Conservation (phyloP, 2,329 filamentous ascomycete genomes). For the Colletotrichum spinosum region DNA sequence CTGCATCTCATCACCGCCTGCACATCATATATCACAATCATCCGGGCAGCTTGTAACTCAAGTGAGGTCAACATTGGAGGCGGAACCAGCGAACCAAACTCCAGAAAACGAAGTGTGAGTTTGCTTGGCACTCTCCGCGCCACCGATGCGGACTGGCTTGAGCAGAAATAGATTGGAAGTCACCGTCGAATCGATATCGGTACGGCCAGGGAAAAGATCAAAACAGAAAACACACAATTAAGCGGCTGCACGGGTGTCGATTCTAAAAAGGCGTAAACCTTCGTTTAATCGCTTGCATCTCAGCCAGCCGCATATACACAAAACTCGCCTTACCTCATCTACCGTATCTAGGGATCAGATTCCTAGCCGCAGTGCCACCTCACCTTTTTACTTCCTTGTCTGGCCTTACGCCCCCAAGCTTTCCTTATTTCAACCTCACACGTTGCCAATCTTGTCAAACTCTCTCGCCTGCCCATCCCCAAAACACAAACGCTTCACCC, state of each 20-base stretch:
- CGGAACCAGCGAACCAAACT: slow-evolving; percentile 4
- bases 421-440: slow-evolving; percentile 38
- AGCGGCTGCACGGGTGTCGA: slow-evolving; percentile 20
- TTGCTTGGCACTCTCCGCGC: slow-evolving; percentile 9
- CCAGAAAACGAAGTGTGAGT: not conserved
- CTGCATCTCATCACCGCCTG: slow-evolving; percentile 5
- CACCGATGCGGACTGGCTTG: slow-evolving; percentile 8
- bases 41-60: slow-evolving; percentile 8
- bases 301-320: slow-evolving; percentile 19
- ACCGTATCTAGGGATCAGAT: slow-evolving; percentile 36
- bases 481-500: slow-evolving; percentile 7
- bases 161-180: slow-evolving; percentile 17
- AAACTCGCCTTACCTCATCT: slow-evolving; percentile 35
- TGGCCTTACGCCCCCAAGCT: slow-evolving; percentile 30
- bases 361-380: slow-evolving; percentile 37
- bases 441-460: slow-evolving; percentile 30
- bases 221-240: not conserved
- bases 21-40: slow-evolving; percentile 24
- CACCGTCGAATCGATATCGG: slow-evolving; percentile 14
- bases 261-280: slow-evolving; percentile 27
- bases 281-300: slow-evolving; percentile 28
- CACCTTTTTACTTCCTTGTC: slow-evolving; percentile 33
- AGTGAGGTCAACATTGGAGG: slow-evolving; percentile 29
- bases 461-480: slow-evolving; percentile 18
- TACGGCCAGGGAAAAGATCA: not conserved